Evolutionary conservation across 2,329 filamentous ascomycete genomes (phyloP), one percentile per base, ranked within the genome.

Genomic region (Capronia americana): DNA sequence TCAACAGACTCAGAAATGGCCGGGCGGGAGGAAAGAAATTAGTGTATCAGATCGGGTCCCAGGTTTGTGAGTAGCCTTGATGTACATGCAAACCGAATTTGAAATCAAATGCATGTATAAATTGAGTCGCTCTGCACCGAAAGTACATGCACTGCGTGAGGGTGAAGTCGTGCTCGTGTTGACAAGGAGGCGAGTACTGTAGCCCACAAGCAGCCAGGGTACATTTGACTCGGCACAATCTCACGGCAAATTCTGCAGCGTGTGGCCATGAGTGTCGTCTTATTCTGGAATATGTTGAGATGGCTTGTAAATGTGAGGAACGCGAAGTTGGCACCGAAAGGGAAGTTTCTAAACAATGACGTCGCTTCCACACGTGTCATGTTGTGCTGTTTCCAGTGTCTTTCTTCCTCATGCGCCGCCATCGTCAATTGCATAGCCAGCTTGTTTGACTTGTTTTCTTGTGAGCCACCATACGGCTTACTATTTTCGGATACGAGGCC

Each of bases 1-100:
- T 66, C 6, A 53, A 63, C 8, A 54, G 53, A 24, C 50, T 62
- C 17, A 28, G 44, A 4, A n/a, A 30, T 34, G 64, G 59, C n/a
- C 53, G 58, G 26, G 51, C 53, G 11, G 24, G 28, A 26, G 63
- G 63, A 8, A 61, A 53, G 57, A 65, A 65, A 32, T 23, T 65
- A 2, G 63, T 65, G 51, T 65, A 65, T 57, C 38, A 56, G 41
- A 60, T 55, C 20, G 20, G 32, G 17, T 34, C 34, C 20, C 8
- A 10, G 7, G 11, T 10, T 24, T 11, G 30, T 2, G 34, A 57
- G 20, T 41, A 46, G 55, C 26, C 38, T 2, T n/a, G 17, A 5
- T n/a, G 17, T 44, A 20, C 14, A n/a, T n/a, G 38, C 5, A 6
- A 17, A n/a, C 14, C 17, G 7, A n/a, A n/a, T 8, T n/a, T 6